Percentiles rank a stretch among this genome's conserved stretches.
Conservation (phyloP, 1,139 yeast species). For the Geotrichum phurueaensis region DNA sequence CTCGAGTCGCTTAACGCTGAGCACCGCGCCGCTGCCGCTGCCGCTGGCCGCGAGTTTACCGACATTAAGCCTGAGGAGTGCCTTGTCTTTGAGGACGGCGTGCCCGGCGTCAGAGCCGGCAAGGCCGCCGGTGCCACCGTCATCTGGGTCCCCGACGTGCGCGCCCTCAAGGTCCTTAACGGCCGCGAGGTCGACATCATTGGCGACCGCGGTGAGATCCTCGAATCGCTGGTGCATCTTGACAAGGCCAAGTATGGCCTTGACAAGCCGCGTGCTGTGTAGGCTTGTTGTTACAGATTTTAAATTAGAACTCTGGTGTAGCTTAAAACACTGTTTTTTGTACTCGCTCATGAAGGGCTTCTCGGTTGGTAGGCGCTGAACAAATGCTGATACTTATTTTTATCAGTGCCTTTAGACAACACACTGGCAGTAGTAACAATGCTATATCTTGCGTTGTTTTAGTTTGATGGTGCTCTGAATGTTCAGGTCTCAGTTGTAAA, state of each 20-base stretch:
- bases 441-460: too few species aligned
- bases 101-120: constrained; percentile 84
- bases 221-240: constrained; percentile 50
- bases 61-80: constrained; percentile 52
- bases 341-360: too few species aligned
- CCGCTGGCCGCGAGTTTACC: not conserved
- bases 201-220: constrained; percentile 52
- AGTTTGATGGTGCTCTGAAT: too few species aligned
- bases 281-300: too few species aligned
- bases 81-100: constrained; percentile 87
- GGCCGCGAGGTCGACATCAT: constrained; percentile 40
- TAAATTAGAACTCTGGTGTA: too few species aligned
- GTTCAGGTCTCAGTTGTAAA: too few species aligned
- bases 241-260: constrained; percentile 46
- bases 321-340: too few species aligned
- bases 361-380: too few species aligned
- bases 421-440: too few species aligned
- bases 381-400: too few species aligned
- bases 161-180: constrained; percentile 53
- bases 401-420: too few species aligned
- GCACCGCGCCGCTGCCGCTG: constrained; percentile 25
- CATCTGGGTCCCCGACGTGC: constrained; percentile 85
- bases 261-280: not conserved
- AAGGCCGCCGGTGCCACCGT: constrained; percentile 78
- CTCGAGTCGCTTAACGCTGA: constrained; percentile 56